Base-by-base conservation (phyloP, 805 yeast species). In the Starmerella powellii region DNA sequence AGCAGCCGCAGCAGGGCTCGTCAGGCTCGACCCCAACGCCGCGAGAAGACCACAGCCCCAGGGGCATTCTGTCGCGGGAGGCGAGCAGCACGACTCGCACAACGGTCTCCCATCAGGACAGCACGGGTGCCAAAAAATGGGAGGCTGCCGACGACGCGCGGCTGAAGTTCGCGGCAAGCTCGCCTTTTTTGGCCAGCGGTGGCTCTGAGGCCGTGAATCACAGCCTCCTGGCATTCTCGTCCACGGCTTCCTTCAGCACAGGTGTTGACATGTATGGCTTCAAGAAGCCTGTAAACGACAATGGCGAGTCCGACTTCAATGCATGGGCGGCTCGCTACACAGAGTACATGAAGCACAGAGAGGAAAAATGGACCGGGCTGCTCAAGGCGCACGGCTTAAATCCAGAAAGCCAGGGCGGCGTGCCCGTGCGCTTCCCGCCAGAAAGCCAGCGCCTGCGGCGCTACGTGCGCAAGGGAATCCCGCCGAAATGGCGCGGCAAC, bases 401-500 rank as follows among this genome's bases (percentile, higher is more conserved):
- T 13, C 57, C 67, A 6, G 50, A 61, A 10, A 58, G 63, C 4
- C 34, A 37, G 4, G 62, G 67, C 35, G 74, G 69, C 27, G 62
- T 60, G 6, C 64, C 64, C 3, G 57, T 53, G 18, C 41, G 63
- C 26, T 60, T 60, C 47, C 64, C 64, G 1, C 56, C 63, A 0
- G 51, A 50, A 23, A 51, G 57, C 39, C 57, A 54, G 42, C 52
- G 50, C 33, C 49, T 85, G 49, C 80, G 81, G 55, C 71, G 93
- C 45, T 78, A 83, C 54, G 74, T 91, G 11, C 71, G 96, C 42
- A 82, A 82, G 58, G 98, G 98, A 11, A 78, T 88, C 10, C 97
- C 98, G 0, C 87, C 95, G 0, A 95, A 85, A 57, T 88, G 95
- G 96, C 67, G 98, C 51, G 98, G 98, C 1, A 73, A 74, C 50